phyloP scores from a whole-genome alignment of 1,284 basidiomycete species.

The Phylloboletellus chloephorus region DNA sequence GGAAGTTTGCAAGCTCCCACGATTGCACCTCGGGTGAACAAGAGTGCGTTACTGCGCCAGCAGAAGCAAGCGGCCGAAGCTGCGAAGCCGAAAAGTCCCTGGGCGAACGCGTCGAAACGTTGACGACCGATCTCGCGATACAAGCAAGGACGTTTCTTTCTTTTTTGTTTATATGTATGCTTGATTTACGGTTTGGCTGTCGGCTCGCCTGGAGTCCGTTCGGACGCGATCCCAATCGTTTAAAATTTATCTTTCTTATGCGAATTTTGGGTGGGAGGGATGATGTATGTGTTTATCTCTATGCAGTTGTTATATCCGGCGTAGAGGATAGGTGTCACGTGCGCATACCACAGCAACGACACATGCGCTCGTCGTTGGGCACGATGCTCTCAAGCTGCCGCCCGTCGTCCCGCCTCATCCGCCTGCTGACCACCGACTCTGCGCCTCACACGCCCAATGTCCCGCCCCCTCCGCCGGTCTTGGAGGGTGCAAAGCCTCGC shows the following conservation, averaged over 20 bases:
- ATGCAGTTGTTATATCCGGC: constrained; percentile 11
- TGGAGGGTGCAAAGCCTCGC: constrained; percentile 21
- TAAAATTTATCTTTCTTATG: constrained; percentile 9
- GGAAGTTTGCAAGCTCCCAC: constrained; percentile 53
- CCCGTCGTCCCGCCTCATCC: constrained; percentile 15
- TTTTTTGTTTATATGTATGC: constrained; percentile 12
- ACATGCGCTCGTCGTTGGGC: constrained; percentile 12
- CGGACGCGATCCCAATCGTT: constrained; percentile 22
- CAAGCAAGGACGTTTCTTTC: background rate
- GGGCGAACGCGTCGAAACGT: constrained; percentile 30
- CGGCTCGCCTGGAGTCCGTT: constrained; percentile 7
- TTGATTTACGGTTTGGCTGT: constrained; percentile 14
- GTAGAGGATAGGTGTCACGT: too few relatives aligned
- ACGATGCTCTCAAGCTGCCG: constrained; percentile 26
- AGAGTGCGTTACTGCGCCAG: constrained; percentile 64
- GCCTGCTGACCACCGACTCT: constrained; percentile 26
- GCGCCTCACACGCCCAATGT: constrained; percentile 18
- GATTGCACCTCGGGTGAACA: constrained; percentile 65
- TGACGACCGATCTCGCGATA: constrained; percentile 10
- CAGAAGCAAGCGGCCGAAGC: constrained; percentile 43
- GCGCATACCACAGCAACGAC: constrained; percentile 8
- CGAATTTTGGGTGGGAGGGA: constrained; percentile 19
- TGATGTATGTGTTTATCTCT: constrained; percentile 10
- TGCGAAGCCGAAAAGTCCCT: constrained; percentile 30
- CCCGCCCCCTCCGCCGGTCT: constrained; percentile 21